Base-by-base conservation (phyloP, 495 filamentous ascomycete genomes). In the Neurospora tetrasperma region DNA sequence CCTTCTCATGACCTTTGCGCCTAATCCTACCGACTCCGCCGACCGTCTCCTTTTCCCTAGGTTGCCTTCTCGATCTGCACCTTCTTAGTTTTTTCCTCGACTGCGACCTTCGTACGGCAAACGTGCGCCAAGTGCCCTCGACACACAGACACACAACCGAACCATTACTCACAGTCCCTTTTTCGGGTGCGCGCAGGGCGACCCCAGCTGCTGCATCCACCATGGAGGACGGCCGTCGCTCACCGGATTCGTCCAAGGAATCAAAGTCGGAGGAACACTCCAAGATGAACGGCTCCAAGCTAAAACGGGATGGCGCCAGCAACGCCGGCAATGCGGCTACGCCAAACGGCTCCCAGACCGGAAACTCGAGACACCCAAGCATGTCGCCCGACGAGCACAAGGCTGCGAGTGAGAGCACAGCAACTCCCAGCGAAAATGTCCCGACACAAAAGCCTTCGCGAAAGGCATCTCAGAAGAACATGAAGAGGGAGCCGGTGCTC, bases 381-480 rank as follows among this genome's bases (percentile, higher is more conserved):
- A 46, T 82, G 80, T 85, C 84, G 71, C 82, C 81, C 54, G 82
- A 85, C 72, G 83, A 80, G 23, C 77, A 76, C 71, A 86, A 85
- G 71, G 75, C 81, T 71, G 77, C 79, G 20, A 78, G 78, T 73
- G 83, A 83, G 42, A 82, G 80, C 77, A 80, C 80, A 66, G 80
- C 82, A 20, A 83, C 82, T 10, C 81, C 82, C 27, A 66, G 27
- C 54, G 83, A 85, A 38, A 80, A 78, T 44, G 73, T 35, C 23
- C 72, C 92, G 75, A 86, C 88, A 23, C 89, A 89, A 20, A 96
- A 94, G 81, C 83, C 93, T 59, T 85, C 90, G 59, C 90, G 93
- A 69, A 94, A 89, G 79, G 81, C 89, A 16, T 92, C 92, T 41
- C 90, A 92, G 73, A 97, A 94, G 79, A 79, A 89, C 71, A 79